These are phyloP conservation scores for Cryptococcus sp. DNA, from an alignment of 1,284 basidiomycete species.

Conservation along the genomic window DNA sequence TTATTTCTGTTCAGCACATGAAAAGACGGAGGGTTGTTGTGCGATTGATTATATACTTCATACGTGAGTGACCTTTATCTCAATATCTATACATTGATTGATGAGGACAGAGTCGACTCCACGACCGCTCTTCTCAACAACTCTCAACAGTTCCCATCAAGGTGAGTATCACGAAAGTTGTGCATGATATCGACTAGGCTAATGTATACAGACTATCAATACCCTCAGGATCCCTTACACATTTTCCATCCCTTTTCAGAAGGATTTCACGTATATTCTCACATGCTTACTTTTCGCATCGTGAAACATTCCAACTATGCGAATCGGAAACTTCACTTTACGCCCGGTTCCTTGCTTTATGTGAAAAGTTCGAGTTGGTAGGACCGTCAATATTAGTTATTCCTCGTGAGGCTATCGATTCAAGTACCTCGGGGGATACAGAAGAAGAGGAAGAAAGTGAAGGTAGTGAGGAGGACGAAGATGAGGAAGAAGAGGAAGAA, in stretches of 20 bases:
- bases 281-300: constrained; percentile 91
- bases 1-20: constrained; percentile 89
- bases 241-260: constrained; percentile 64
- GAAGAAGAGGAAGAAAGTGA: constrained; percentile 15
- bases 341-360: constrained; percentile 80
- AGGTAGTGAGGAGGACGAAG: constrained; percentile 17
- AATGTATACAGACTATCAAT: constrained; percentile 61
- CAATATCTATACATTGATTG: constrained; percentile 51
- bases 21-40: constrained; percentile 67
- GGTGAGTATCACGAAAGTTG: constrained; percentile 50
- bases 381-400: constrained; percentile 71
- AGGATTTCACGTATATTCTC: constrained; percentile 91
- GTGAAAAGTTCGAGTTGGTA: constrained; percentile 74
- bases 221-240: constrained; percentile 70
- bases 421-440: constrained; percentile 7
- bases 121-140: constrained; percentile 91
- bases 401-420: constrained; percentile 46
- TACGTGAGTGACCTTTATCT: constrained; percentile 51
- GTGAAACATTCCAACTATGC: constrained; percentile 60
- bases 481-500: constrained; percentile 6
- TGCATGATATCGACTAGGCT: background rate
- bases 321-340: constrained; percentile 82
- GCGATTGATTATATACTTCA: constrained; percentile 97
- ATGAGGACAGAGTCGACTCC: constrained; percentile 88
- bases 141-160: constrained; percentile 79